phyloP scores from a whole-genome alignment of 805 yeast genomes.

The Teunomyces barrocoloradensis region DNA sequence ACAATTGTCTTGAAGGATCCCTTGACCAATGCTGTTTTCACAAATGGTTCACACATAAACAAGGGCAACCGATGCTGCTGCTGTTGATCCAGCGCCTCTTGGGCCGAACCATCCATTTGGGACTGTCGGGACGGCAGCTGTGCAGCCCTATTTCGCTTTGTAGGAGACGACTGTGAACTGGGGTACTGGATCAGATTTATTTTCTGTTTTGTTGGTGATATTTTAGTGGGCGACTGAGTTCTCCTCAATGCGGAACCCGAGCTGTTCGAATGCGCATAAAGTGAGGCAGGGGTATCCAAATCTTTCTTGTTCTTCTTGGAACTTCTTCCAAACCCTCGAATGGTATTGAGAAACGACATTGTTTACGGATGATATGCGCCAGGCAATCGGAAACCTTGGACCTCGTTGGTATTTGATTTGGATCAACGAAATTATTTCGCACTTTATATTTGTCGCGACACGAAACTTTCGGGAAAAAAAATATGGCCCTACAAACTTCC shows the following conservation, averaged over 20 bases:
- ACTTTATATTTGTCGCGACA: background rate
- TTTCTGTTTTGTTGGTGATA: slow-evolving; percentile 40
- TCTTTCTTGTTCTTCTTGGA: slow-evolving; percentile 46
- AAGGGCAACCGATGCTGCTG: slow-evolving; percentile 43
- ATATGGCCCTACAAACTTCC: background rate
- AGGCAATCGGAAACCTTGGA: background rate
- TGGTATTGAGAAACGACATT: slow-evolving; percentile 47
- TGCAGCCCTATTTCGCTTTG: slow-evolving; percentile 13
- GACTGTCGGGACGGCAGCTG: slow-evolving; percentile 12
- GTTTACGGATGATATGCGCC: background rate
- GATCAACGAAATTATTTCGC: slow-evolving; percentile 2
- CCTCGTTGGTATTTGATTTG: background rate
- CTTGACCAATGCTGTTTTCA: slow-evolving; percentile 89
- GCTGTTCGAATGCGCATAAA: slow-evolving; percentile 30
- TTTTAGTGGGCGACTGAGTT: slow-evolving; percentile 38
- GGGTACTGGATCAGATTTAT: slow-evolving; percentile 20
- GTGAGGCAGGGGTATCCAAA: slow-evolving; percentile 25
- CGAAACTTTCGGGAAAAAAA: background rate
- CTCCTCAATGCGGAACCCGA: slow-evolving; percentile 37
- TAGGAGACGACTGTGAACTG: slow-evolving; percentile 22
- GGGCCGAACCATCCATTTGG: slow-evolving; percentile 3
- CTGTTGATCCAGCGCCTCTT: slow-evolving; percentile 10
- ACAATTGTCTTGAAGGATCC: slow-evolving; percentile 97
- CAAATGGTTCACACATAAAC: slow-evolving; percentile 89
- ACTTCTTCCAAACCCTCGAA: slow-evolving; percentile 46